A percentile compares a stretch with the other conserved stretches of the same genome.
Conservation (phyloP, 257 asterid species). For the Avicennia marina region DNA sequence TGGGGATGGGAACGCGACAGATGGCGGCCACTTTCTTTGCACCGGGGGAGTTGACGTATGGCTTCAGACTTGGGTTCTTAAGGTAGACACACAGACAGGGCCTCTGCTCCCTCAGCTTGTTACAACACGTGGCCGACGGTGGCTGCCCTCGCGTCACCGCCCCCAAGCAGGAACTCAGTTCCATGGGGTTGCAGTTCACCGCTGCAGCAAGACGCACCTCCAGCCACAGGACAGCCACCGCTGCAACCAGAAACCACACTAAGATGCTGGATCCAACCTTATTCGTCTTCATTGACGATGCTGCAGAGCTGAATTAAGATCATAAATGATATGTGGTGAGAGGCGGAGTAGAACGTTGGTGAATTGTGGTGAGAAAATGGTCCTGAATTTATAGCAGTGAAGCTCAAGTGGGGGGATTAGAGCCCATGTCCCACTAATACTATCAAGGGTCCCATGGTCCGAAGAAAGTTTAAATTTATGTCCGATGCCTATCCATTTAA, state of each 20-base stretch:
- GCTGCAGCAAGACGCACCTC: not conserved
- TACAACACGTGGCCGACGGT: conserved; percentile 30
- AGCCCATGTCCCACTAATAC: no score
- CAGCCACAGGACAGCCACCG: not conserved
- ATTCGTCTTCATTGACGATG: not conserved
- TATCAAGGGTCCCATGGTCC: no score
- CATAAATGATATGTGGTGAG: no score
- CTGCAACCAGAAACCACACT: not conserved
- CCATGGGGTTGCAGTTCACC: conserved; percentile 12
- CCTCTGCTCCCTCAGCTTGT: conserved; percentile 28
- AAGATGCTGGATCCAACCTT: not conserved
- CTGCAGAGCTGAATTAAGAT: no score
- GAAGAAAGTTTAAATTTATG: no score
- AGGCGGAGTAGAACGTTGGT: no score
- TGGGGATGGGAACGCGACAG: conserved; percentile 24
- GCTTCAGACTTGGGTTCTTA: conserved; percentile 12
- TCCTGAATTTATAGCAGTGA: no score
- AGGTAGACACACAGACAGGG: conserved; percentile 38
- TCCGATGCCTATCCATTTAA: no score
- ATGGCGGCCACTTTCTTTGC: conserved; percentile 16
- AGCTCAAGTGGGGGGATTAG: no score
- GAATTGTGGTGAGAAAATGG: no score
- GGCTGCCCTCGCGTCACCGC: conserved; percentile 4
- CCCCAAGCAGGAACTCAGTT: conserved; percentile 14
- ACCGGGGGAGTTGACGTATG: conserved; percentile 25